phyloP scores from a whole-genome alignment of 345 rosid genomes.

The Capsella bursapastoris region DNA sequence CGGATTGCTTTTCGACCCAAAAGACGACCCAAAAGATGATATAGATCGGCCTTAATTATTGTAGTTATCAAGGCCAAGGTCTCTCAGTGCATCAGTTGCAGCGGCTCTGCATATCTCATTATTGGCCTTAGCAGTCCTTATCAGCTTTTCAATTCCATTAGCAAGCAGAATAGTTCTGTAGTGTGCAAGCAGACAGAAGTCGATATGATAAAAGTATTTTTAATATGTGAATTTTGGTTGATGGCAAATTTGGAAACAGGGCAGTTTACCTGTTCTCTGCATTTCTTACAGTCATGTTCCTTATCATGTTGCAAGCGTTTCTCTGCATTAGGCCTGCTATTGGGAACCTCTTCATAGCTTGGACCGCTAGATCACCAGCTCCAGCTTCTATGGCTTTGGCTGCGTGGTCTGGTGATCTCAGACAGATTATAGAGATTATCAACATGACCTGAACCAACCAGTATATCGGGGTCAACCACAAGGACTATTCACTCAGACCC shows the following conservation, averaged over 20 bases:
- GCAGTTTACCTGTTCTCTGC: constrained; percentile 75
- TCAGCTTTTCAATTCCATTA: constrained; percentile 70
- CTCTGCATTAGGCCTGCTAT: constrained; percentile 68
- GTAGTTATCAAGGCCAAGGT: constrained; percentile 83
- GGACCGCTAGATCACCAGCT: constrained; percentile 85
- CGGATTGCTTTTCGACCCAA: constrained; percentile 22
- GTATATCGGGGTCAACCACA: constrained; percentile 18
- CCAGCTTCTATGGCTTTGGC: constrained; percentile 89
- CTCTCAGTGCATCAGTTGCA: constrained; percentile 92
- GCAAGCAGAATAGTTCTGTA: constrained; percentile 69
- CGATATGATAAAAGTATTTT: constrained; percentile 2
- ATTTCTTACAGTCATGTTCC: constrained; percentile 85
- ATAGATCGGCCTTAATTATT: constrained; percentile 39
- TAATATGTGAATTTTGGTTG: neutral
- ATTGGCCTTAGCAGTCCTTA: constrained; percentile 76
- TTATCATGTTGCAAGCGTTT: constrained; percentile 84
- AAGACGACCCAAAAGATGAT: constrained; percentile 23
- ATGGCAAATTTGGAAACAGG: neutral
- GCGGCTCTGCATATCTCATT: constrained; percentile 73
- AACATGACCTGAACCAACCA: constrained; percentile 70
- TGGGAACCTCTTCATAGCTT: constrained; percentile 89
- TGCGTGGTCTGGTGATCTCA: constrained; percentile 89
- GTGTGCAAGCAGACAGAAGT: neutral
- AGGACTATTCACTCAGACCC: constrained; percentile 13
- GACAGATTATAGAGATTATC: constrained; percentile 69